Percentiles rank a stretch among this genome's conserved stretches.
These are phyloP conservation scores for Lipomyces yamadae DNA, from an alignment of 805 yeast genomes.

Conservation along the genomic window DNA sequence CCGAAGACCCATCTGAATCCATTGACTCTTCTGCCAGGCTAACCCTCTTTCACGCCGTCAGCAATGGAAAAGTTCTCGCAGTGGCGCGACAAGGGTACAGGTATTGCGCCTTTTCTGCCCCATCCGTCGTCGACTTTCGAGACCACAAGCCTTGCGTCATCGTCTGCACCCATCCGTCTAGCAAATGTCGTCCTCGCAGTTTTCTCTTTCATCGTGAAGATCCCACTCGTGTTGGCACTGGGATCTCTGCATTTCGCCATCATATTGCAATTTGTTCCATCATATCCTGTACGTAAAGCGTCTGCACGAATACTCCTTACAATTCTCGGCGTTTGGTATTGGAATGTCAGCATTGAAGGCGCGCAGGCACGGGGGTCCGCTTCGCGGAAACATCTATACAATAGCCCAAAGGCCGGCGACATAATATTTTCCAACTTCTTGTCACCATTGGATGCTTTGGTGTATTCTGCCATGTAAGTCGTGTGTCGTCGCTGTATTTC, in stretches of 20 bases:
- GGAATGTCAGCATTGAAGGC: conserved; percentile 55
- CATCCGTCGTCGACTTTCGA: conserved; percentile 35
- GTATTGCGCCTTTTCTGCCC: conserved; percentile 89
- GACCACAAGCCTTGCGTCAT: conserved; percentile 15
- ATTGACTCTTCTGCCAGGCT: not conserved
- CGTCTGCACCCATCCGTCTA: conserved; percentile 34
- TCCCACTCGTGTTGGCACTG: conserved; percentile 22
- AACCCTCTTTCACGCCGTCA: not conserved
- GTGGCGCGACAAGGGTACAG: conserved; percentile 90
- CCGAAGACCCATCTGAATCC: not conserved
- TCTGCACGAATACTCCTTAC: conserved; percentile 24
- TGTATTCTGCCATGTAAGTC: conserved; percentile 40
- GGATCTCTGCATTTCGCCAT: conserved; percentile 7
- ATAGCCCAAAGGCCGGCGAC: conserved; percentile 53
- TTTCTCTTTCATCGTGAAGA: conserved; percentile 42
- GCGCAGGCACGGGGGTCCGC: conserved; percentile 49
- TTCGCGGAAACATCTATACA: conserved; percentile 42
- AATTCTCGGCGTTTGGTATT: conserved; percentile 43
- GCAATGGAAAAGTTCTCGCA: conserved; percentile 80
- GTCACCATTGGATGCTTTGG: conserved; percentile 62
- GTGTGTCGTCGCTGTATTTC: not conserved
- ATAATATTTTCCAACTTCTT: conserved; percentile 61
- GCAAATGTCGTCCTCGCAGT: conserved; percentile 39
- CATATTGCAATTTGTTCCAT: not conserved
- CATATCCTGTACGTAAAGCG: not conserved